Percentiles rank a stretch among this genome's conserved stretches.
Evolutionary conservation across 495 filamentous ascomycete genomes (phyloP).

Genomic region (Cercophora scortea): DNA sequence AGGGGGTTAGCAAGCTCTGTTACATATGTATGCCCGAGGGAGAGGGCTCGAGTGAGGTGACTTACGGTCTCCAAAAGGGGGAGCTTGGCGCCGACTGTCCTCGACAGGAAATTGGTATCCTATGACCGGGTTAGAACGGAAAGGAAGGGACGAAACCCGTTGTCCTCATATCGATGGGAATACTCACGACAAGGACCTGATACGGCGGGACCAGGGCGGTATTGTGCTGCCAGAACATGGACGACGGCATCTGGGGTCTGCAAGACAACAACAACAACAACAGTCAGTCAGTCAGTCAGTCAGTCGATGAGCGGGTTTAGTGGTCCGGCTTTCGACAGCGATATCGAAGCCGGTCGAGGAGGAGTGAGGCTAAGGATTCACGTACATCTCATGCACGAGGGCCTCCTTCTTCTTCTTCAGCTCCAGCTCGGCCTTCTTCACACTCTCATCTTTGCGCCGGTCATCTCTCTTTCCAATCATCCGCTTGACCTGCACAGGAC

Average conservation of each 20-base stretch:
- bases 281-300: too few species aligned
- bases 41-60: not conserved
- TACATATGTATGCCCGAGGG: not conserved
- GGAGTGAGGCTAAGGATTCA: not conserved
- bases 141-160: not conserved
- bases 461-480: slow-evolving; percentile 56
- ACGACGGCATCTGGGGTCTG: slow-evolving; percentile 68
- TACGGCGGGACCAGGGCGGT: slow-evolving; percentile 66
- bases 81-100: slow-evolving; percentile 84
- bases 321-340: not conserved
- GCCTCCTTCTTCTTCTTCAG: slow-evolving; percentile 52
- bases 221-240: slow-evolving; percentile 94
- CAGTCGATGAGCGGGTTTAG: not conserved
- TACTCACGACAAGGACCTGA: slow-evolving; percentile 20
- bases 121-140: slow-evolving; percentile 1
- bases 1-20: not conserved
- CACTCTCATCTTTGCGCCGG: slow-evolving; percentile 50
- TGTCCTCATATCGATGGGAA: not conserved
- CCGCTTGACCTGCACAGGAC: slow-evolving; percentile 45
- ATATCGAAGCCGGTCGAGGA: not conserved
- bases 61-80: slow-evolving; percentile 65
- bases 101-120: slow-evolving; percentile 91
- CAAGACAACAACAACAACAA: slow-evolving; percentile 14
- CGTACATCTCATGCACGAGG: slow-evolving; percentile 60
- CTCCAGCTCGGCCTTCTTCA: slow-evolving; percentile 43